Conservation (phyloP, 2,329 filamentous ascomycete genomes). For the Cladosporium sphaerospermum region DNA sequence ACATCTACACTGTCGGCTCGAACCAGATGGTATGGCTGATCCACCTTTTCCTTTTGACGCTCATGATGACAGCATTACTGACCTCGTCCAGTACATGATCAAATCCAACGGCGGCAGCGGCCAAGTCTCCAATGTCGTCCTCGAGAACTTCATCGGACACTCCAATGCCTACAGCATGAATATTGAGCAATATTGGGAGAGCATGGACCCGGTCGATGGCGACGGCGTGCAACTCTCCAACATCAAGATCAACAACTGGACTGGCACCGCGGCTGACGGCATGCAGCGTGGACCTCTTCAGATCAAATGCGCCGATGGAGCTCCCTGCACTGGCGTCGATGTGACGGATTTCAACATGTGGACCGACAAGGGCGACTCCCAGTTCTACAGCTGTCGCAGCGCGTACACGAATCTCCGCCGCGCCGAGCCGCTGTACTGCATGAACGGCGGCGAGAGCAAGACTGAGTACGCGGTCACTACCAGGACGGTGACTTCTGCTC, state of each 20-base stretch:
- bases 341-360: constrained; percentile 49
- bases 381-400: constrained; percentile 43
- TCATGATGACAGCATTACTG: not conserved
- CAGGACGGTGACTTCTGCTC: constrained; percentile 30
- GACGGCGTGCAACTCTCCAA: constrained; percentile 48
- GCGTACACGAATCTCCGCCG: constrained; percentile 37
- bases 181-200: constrained; percentile 50
- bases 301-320: constrained; percentile 44
- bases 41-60: not conserved
- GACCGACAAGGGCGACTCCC: constrained; percentile 40
- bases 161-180: constrained; percentile 53
- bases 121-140: constrained; percentile 43
- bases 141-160: constrained; percentile 57
- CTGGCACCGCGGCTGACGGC: constrained; percentile 48
- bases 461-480: constrained; percentile 30
- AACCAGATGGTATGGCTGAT: constrained; percentile 51
- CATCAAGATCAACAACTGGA: constrained; percentile 52
- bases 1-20: constrained; percentile 53
- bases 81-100: constrained; percentile 44
- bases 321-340: constrained; percentile 48
- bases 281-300: constrained; percentile 48
- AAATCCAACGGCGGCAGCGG: constrained; percentile 55
- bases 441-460: constrained; percentile 30
- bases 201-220: constrained; percentile 38
- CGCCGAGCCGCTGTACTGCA: constrained; percentile 36